Conservation (phyloP, 1,284 basidiomycete genomes). For the Ustilago bromivora region DNA sequence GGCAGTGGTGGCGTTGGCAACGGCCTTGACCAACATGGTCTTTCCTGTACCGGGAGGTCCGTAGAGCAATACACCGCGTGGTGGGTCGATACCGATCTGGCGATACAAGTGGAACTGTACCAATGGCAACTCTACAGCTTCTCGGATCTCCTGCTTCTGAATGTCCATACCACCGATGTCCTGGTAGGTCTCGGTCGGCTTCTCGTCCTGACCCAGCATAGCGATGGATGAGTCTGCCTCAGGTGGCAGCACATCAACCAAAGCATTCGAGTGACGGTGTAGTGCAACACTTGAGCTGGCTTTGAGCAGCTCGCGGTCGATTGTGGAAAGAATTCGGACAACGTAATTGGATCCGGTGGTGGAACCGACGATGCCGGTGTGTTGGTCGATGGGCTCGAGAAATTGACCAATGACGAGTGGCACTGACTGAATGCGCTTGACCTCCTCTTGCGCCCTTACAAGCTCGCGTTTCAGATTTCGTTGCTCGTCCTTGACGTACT, state of each 20-base stretch:
- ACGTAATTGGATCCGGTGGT: slow-evolving; percentile 99
- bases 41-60: slow-evolving; percentile 98
- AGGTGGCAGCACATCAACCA: slow-evolving; percentile 97
- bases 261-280: slow-evolving; percentile 96
- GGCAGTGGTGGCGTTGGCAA: slow-evolving; percentile 96
- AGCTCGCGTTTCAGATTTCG: slow-evolving; percentile 97
- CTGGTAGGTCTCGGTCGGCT: slow-evolving; percentile 72
- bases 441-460: slow-evolving; percentile 97
- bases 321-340: slow-evolving; percentile 94
- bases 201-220: slow-evolving; percentile 79
- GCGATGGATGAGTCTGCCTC: slow-evolving; percentile 98
- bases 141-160: slow-evolving; percentile 99
- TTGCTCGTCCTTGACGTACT: slow-evolving; percentile 99
- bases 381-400: slow-evolving; percentile 97
- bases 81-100: slow-evolving; percentile 99
- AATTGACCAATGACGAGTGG: slow-evolving; percentile 99
- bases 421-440: slow-evolving; percentile 98
- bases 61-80: slow-evolving; percentile 87
- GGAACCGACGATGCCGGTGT: slow-evolving; percentile 95
- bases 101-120: slow-evolving; percentile 94
- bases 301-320: slow-evolving; percentile 96
- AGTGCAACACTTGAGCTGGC: slow-evolving; percentile 96
- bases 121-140: slow-evolving; percentile 97
- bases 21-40: slow-evolving; percentile 99
- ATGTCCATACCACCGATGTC: slow-evolving; percentile 93